These are phyloP conservation scores for Suillus ampliporus DNA, from an alignment of 768 basidiomycete genomes.

Conservation along the genomic window DNA sequence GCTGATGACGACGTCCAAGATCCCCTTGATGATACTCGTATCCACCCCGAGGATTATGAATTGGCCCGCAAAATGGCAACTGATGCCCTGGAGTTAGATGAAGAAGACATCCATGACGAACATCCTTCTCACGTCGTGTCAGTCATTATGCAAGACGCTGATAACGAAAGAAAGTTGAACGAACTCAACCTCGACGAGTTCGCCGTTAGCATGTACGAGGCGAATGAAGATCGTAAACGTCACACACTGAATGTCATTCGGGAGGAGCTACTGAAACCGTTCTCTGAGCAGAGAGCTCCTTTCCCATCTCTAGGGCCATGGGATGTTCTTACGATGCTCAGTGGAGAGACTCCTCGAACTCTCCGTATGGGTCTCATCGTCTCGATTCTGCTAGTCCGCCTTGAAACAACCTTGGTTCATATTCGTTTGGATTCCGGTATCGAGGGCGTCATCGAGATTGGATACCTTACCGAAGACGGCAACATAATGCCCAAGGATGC, in stretches of 20 bases:
- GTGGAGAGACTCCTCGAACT: slow-evolving; percentile 85
- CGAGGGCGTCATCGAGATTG: slow-evolving; percentile 74
- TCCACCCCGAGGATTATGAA: slow-evolving; percentile 98
- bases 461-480: slow-evolving; percentile 60
- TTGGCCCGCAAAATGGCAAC: slow-evolving; percentile 98
- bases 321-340: slow-evolving; percentile 94
- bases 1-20: slow-evolving; percentile 76
- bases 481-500: slow-evolving; percentile 48
- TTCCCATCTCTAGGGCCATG: slow-evolving; percentile 71
- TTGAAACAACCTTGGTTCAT: slow-evolving; percentile 53
- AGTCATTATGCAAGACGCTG: slow-evolving; percentile 81
- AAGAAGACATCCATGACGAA: slow-evolving; percentile 92
- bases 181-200: slow-evolving; percentile 97
- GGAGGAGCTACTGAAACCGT: slow-evolving; percentile 82
- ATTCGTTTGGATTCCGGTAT: slow-evolving; percentile 93
- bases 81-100: slow-evolving; percentile 95
- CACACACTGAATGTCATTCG: slow-evolving; percentile 89
- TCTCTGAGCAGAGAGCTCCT: slow-evolving; percentile 69
- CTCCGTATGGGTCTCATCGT: slow-evolving; percentile 82
- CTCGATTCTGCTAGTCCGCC: slow-evolving; percentile 70
- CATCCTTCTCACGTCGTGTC: slow-evolving; percentile 91
- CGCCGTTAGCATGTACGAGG: slow-evolving; percentile 87
- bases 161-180: slow-evolving; percentile 79
- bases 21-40: slow-evolving; percentile 92
- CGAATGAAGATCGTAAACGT: slow-evolving; percentile 85